Percentiles rank a stretch among this genome's conserved stretches.
phyloP scores from a whole-genome alignment of 805 yeast species.

The Metschnikowia orientalis region DNA sequence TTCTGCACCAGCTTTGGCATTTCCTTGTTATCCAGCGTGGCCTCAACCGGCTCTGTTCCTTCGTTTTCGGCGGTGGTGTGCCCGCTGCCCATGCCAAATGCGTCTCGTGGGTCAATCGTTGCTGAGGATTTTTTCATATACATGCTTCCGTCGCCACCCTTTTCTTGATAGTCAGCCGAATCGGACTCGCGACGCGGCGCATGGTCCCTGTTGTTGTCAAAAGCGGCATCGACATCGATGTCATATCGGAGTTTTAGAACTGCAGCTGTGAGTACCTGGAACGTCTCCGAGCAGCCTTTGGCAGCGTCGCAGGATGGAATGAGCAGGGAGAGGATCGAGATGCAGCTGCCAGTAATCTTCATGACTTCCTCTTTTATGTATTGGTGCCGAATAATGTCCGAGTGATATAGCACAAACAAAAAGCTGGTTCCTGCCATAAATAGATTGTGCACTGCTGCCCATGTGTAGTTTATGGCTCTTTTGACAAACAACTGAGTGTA shows the following conservation, averaged over 20 bases:
- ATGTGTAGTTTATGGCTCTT: slow-evolving; percentile 71
- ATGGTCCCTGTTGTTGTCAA: slow-evolving; percentile 1
- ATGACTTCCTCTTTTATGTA: slow-evolving; percentile 43
- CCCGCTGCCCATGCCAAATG: not conserved
- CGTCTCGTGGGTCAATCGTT: slow-evolving; percentile 4
- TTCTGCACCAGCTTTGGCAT: too few relatives aligned
- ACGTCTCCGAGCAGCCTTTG: slow-evolving; percentile 60
- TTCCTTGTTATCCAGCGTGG: too few relatives aligned
- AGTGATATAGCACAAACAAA: slow-evolving; percentile 69
- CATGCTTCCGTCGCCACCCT: not conserved
- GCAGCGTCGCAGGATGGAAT: slow-evolving; percentile 78
- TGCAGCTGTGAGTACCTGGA: slow-evolving; percentile 68
- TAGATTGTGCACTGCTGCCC: slow-evolving; percentile 89
- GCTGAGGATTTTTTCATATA: not conserved
- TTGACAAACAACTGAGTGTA: slow-evolving; percentile 56
- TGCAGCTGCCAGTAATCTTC: slow-evolving; percentile 50
- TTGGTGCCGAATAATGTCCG: slow-evolving; percentile 46
- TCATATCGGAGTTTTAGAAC: slow-evolving; percentile 56
- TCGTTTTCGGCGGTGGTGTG: not conserved
- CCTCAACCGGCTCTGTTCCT: not conserved
- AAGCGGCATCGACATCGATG: slow-evolving; percentile 21
- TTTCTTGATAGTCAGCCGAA: not conserved
- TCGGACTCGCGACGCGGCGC: not conserved
- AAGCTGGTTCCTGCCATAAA: slow-evolving; percentile 88
- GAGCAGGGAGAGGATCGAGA: slow-evolving; percentile 56